Base-by-base conservation (phyloP, 257 asterid genomes). In the Striga asiatica region DNA sequence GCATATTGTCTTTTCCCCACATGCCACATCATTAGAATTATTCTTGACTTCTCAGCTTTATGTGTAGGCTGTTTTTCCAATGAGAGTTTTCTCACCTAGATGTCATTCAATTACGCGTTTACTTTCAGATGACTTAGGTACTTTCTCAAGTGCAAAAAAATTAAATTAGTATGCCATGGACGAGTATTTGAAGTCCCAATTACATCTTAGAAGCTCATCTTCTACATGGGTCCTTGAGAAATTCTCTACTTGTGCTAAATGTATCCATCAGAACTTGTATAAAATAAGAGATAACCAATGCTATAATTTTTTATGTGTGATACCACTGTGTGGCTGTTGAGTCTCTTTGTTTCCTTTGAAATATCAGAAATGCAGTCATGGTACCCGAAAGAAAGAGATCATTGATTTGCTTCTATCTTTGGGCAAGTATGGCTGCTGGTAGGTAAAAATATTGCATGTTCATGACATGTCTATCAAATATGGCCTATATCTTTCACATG, bases 331-430 rank as follows among this genome's bases (percentile, higher is more conserved):
- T 48, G 37, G 24, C 13, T 53, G 50, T 57, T 64, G 61, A 50
- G 43, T 64, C 42, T 55, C 22, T 56, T 54, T 61, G 50, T 48
- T 14, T 12, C 55, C n/a, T n/a, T n/a, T 54, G 27, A 66, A 61
- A 42, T 68, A 55, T 45, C 82, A 88, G 95, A 75, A 73, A 70
- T 66, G 70, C 62, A 66, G 39, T 68, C 83, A 60, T 42, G 79
- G 80, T 66, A 68, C 68, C 38, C 74, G 82, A 58, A 91, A 91
- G 81, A 87, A 78, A 55, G 96, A 80, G 20, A 63, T 80, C 27
- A 66, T 87, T 35, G 74, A 60, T 59, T 61, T 66, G 66, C 77
- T 87, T 71, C 50, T 91, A 32, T 75, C 82, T 58, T 76, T 82
- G 66, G 56, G 72, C 68, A 67, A 65, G 60, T 66, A 66, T 73